Conservation (phyloP, 78 protist species). For the Polysphondylium violaceum region DNA sequence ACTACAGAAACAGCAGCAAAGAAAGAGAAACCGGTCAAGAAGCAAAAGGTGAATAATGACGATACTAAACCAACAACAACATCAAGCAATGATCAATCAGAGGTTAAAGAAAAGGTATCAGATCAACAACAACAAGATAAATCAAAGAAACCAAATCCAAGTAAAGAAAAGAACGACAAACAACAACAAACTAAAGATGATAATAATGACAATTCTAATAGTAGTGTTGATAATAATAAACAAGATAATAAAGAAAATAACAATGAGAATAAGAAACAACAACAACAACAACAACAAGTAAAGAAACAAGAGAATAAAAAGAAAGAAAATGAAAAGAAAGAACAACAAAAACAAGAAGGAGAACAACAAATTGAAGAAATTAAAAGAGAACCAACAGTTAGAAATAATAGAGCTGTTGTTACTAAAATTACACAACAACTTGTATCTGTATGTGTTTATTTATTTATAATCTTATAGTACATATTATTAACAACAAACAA, state of each 20-base stretch:
- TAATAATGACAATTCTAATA: too few species aligned
- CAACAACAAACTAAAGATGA: not conserved
- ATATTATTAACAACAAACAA: not conserved
- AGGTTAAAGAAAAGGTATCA: too few species aligned
- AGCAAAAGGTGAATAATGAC: not conserved
- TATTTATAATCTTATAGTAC: not conserved
- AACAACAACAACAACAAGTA: not conserved
- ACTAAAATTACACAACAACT: constrained; percentile 66
- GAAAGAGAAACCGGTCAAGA: too few species aligned
- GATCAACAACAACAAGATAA: not conserved
- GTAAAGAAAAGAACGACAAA: not conserved
- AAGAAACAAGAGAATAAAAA: constrained; percentile 1
- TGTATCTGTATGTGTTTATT: constrained; percentile 13
- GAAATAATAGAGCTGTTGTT: constrained; percentile 58
- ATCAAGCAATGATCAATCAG: not conserved
- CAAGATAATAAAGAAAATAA: too few species aligned
- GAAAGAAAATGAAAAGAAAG: not conserved
- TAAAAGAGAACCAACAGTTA: constrained; percentile 32
- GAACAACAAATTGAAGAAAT: not conserved
- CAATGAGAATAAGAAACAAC: not conserved
- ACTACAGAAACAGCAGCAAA: too few species aligned
- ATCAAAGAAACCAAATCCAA: not conserved
- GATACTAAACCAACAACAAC: not conserved
- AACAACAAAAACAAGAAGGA: not conserved
- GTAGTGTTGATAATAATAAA: too few species aligned